Evolutionary conservation across 23 red algal species (phyloP).

Genomic region (Gracilaria domingensis): DNA sequence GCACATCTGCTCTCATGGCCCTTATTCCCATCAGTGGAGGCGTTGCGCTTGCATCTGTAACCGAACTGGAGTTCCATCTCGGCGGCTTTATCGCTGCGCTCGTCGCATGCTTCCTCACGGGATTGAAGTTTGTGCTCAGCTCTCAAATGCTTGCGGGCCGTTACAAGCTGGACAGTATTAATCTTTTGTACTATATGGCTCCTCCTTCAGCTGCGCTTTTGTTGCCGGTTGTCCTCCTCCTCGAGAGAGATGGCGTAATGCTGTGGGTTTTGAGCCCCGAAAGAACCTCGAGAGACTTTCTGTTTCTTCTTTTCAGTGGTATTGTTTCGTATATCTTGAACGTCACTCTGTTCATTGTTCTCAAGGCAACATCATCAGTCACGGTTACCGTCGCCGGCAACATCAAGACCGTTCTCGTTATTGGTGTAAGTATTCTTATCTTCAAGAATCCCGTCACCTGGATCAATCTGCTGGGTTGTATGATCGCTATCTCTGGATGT

Average conservation of each 20-base stretch:
- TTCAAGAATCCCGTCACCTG: constrained; percentile 81
- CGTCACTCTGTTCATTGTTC: constrained; percentile 81
- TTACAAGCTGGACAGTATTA: constrained; percentile 80
- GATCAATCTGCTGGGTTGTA: constrained; percentile 79
- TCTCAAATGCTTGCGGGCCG: constrained; percentile 72
- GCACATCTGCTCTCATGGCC: constrained; percentile 74
- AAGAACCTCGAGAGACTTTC: constrained; percentile 38
- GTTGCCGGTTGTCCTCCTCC: constrained; percentile 43
- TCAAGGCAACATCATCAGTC: constrained; percentile 85
- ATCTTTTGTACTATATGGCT: constrained; percentile 81
- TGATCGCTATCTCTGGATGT: constrained; percentile 80
- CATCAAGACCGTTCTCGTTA: constrained; percentile 88
- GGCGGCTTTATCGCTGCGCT: constrained; percentile 94
- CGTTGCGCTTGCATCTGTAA: constrained; percentile 80
- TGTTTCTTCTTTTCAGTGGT: constrained; percentile 60
- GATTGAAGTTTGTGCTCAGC: constrained; percentile 86
- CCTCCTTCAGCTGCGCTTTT: constrained; percentile 74
- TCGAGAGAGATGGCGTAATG: constrained; percentile 49
- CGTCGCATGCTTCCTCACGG: constrained; percentile 83
- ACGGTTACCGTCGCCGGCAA: constrained; percentile 91
- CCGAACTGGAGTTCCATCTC: constrained; percentile 88
- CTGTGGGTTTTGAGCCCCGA: constrained; percentile 54
- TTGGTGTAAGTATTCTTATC: constrained; percentile 78
- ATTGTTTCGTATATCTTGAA: constrained; percentile 84
- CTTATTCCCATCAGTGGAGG: constrained; percentile 87